phyloP scores from a whole-genome alignment of 768 basidiomycete species.

The Phlegmacium glaucopus region DNA sequence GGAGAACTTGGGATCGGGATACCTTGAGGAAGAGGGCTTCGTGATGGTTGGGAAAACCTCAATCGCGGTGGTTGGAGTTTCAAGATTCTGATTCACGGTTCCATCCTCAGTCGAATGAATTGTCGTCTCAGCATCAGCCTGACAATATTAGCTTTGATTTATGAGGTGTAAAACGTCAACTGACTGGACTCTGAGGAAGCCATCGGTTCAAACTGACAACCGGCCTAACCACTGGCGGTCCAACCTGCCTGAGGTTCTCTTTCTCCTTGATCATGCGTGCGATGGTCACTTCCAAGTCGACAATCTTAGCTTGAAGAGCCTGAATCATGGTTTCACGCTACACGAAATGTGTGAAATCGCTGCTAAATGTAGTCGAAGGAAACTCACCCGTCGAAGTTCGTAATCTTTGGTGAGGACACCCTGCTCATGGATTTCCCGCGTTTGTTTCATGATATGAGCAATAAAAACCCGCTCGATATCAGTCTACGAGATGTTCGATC shows the following conservation, averaged over 20 bases:
- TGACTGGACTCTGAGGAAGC: slow-evolving; percentile 33
- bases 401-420: slow-evolving; percentile 52
- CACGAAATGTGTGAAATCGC: slow-evolving; percentile 5
- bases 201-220: slow-evolving; percentile 39
- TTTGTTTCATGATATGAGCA: slow-evolving; percentile 38
- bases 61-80: not conserved
- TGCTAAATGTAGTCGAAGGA: slow-evolving; percentile 1
- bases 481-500: slow-evolving; percentile 28
- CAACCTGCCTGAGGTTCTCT: slow-evolving; percentile 18
- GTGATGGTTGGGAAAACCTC: not conserved
- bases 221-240: slow-evolving; percentile 21
- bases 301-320: slow-evolving; percentile 40
- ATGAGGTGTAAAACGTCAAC: not conserved
- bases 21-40: not conserved
- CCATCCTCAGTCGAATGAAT: too few relatives aligned
- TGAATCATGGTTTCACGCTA: slow-evolving; percentile 49
- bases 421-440: slow-evolving; percentile 48
- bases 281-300: slow-evolving; percentile 42
- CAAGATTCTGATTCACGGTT: not conserved
- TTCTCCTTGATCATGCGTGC: slow-evolving; percentile 42
- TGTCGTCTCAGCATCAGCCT: not conserved
- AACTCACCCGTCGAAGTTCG: slow-evolving; percentile 49
- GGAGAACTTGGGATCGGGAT: slow-evolving; percentile 1
- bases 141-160: not conserved
- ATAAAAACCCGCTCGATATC: slow-evolving; percentile 50